Evolutionary conservation across 2,329 filamentous ascomycete species (phyloP).

Genomic region (Verticillium albo-atrum): DNA sequence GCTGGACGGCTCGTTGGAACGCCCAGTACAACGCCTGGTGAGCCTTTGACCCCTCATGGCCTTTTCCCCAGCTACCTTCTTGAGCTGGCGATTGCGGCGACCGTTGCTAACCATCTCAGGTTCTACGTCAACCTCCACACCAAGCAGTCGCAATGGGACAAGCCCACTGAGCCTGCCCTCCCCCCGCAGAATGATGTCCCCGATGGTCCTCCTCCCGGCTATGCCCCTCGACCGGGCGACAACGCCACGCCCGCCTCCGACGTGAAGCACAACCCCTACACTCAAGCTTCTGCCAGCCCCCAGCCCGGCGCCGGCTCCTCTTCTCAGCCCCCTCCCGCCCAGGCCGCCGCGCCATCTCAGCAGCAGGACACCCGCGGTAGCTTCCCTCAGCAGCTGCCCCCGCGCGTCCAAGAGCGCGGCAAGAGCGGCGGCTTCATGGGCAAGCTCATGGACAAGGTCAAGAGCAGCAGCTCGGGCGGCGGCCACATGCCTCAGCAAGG

Average conservation of each 20-base stretch:
- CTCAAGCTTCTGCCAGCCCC: conserved; percentile 25
- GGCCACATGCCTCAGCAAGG: conserved; percentile 17
- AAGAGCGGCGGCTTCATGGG: conserved; percentile 45
- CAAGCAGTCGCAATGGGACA: conserved; percentile 88
- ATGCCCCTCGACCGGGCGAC: conserved; percentile 44
- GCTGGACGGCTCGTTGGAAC: conserved; percentile 84
- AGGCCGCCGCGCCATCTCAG: conserved; percentile 25
- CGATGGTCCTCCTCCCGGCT: conserved; percentile 63
- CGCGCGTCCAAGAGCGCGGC: conserved; percentile 25
- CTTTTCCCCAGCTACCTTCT: not conserved
- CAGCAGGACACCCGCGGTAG: conserved; percentile 15
- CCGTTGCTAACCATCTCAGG: conserved; percentile 38
- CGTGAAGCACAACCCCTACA: conserved; percentile 45
- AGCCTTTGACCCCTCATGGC: conserved; percentile 13
- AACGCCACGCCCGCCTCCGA: conserved; percentile 35
- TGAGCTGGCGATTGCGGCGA: conserved; percentile 1
- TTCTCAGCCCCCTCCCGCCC: conserved; percentile 25
- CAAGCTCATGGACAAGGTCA: conserved; percentile 47
- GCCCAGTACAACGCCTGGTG: conserved; percentile 84
- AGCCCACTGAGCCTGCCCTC: conserved; percentile 65
- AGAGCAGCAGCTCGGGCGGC: conserved; percentile 28
- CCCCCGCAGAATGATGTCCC: conserved; percentile 39
- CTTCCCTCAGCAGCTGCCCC: conserved; percentile 36
- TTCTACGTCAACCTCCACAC: conserved; percentile 90
- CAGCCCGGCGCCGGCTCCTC: conserved; percentile 20